phyloP scores from a whole-genome alignment of 176 grass and related monocot genomes.

The Dendrocalamus sinicus region DNA sequence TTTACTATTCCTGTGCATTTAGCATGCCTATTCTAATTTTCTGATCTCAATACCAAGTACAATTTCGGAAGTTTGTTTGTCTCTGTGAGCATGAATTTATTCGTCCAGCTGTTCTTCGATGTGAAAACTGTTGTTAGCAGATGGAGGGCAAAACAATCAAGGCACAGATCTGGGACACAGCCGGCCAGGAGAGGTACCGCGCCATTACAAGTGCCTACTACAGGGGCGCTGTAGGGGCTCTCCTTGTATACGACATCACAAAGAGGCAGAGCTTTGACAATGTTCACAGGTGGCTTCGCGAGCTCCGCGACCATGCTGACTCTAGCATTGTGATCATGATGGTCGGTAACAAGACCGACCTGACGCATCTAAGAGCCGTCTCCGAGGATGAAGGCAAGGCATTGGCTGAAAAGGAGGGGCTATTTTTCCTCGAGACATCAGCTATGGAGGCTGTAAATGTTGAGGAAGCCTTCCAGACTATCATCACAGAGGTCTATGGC shows the following conservation, averaged over 20 bases:
- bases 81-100: not conserved
- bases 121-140: slow-evolving; percentile 43
- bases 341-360: slow-evolving; percentile 77
- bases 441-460: slow-evolving; percentile 84
- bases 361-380: slow-evolving; percentile 65
- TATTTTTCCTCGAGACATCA: slow-evolving; percentile 83
- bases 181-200: slow-evolving; percentile 88
- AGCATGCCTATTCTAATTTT: slow-evolving; percentile 8
- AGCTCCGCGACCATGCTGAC: slow-evolving; percentile 79
- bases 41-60: not conserved
- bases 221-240: slow-evolving; percentile 74
- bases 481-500: slow-evolving; percentile 75
- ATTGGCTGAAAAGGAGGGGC: slow-evolving; percentile 78
- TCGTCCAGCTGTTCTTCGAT: not conserved
- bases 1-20: slow-evolving; percentile 32
- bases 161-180: slow-evolving; percentile 94
- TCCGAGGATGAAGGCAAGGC: slow-evolving; percentile 64
- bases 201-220: slow-evolving; percentile 90
- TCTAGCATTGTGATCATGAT: slow-evolving; percentile 87
- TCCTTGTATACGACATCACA: slow-evolving; percentile 87
- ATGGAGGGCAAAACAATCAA: slow-evolving; percentile 82
- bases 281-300: slow-evolving; percentile 74
- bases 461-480: slow-evolving; percentile 79
- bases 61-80: not conserved
- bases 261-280: slow-evolving; percentile 80